A percentile compares a stretch with the other conserved stretches of the same genome.
phyloP scores from a whole-genome alignment of 179 eudicot genomes.

The Heliamphora pulchella region DNA sequence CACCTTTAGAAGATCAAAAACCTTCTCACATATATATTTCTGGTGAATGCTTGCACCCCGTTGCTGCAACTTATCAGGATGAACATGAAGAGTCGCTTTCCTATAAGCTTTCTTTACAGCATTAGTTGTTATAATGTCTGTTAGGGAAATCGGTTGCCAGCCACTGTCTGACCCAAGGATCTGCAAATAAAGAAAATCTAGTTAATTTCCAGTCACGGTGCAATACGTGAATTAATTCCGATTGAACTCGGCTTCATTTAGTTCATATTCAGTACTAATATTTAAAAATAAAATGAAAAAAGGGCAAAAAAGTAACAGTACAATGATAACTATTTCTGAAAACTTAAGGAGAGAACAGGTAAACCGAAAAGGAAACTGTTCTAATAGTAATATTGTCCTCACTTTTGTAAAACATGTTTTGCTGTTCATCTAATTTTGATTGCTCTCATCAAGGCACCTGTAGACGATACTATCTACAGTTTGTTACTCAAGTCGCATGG shows the following conservation, averaged over 20 bases:
- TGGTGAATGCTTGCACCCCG: constrained; percentile 88
- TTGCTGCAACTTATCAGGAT: constrained; percentile 96
- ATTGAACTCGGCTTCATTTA: background rate
- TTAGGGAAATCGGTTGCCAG: constrained; percentile 78
- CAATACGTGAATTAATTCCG: background rate
- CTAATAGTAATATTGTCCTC: background rate
- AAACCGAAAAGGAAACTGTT: background rate
- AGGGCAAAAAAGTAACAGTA: background rate
- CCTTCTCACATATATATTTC: constrained; percentile 90
- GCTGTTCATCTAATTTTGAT: background rate
- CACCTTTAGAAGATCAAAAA: constrained; percentile 96
- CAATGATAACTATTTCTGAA: background rate
- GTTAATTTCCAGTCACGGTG: background rate
- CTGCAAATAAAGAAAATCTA: constrained; percentile 32
- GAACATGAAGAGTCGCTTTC: constrained; percentile 87
- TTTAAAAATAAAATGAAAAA: background rate
- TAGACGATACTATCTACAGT: background rate
- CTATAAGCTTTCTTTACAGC: constrained; percentile 94
- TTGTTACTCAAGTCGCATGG: background rate
- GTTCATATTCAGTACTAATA: background rate
- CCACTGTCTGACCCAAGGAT: constrained; percentile 83
- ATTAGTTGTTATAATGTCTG: constrained; percentile 61
- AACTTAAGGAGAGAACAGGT: background rate
- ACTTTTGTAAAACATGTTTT: background rate
- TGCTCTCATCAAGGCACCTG: background rate